Evolutionary conservation across 805 yeast genomes (phyloP), one percentile per base, ranked within the genome.

Genomic region (Grigorovia yakushimaensis): DNA sequence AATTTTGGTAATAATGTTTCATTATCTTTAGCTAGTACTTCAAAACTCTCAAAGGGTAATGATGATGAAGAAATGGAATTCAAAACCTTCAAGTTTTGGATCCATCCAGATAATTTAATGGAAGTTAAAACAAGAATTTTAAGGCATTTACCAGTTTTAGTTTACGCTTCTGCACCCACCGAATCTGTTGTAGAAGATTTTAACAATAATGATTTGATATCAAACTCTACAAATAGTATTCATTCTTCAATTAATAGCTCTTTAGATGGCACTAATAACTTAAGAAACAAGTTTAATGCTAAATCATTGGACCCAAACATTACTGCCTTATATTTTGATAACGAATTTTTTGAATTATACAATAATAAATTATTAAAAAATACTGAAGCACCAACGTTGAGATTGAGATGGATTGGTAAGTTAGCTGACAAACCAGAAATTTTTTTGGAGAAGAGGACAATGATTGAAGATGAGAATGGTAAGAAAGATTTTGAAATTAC

Each of bases 31-130:
- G 66, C 72, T 2, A 48, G 59, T 58, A 72, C 66, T 62, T 72
- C 67, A 24, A 58, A 57, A 39, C 45, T 63, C 22, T 62, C 68
- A 22, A 58, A 59, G 37, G 60, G 60, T 17, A 54, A 54, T 17
- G 54, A 56, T 36, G 70, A 71, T 47, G 60, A 60, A 42, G 49
- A 45, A n/a, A 52, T 59, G 35, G 68, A 66, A 44, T 62, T 80
- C 57, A 71, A 82, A 72, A 81, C 87, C 15, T 81, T 82, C 67
- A 88, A 86, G 68, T 91, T 91, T 66, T 91, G 98, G 98, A 76
- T 93, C 41, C 98, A 91, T 64, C 89, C 91, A n/a, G 98, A 93
- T 57, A 85, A 88, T 63, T 64, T 93, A 62, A 89, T 91, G 96
- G 98, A 91, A 69, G 96, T 89, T 47, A 91, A 91, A 70, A 88